Base-by-base conservation (phyloP, 2,329 filamentous ascomycete genomes). In the Fusarium kyushuense region DNA sequence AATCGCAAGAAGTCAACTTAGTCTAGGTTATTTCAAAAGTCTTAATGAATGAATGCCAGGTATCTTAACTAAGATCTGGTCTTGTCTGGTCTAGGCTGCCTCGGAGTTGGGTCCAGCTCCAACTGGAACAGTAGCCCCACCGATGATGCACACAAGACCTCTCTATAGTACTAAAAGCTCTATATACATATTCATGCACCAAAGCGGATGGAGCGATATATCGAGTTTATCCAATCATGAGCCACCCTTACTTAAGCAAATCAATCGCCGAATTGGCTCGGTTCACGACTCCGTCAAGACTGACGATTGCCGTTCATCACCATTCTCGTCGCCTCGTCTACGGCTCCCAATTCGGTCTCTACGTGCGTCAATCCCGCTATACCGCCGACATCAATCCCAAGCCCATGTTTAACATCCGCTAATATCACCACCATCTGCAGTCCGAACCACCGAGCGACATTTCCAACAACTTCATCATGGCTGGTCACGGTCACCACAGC, bases 161-260 rank as follows among this genome's bases (percentile, higher is more conserved):
- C 9, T 33, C 38, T 69, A 69, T 21, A 33, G 3, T 23, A 12
- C 5, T 33, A 8, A 1, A 10, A 8, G 9, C 6, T 2, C 8
- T 69, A 66, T 10, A 6, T n/a, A n/a, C 47, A 60, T 64, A 19
- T 14, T 0, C 12, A 57, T 58, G 46, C 23, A 45, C 6, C 13
- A 53, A 55, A 48, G 6, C 29, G 5, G 19, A 2, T 6, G 14
- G 51, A 42, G 1, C 13, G 16, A 6, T 7, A 36, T 64, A 41
- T 1, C 5, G n/a, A 0, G 0, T 1, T 0, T 3, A 23, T 3
- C 72, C 72, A 74, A 74, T 74, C 55, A 74, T 14, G 33, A 19
- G 7, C 23, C 8, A 2, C 1, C 25, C 43, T 74, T 74, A 74
- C 70, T 55, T 74, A 74, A 74, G 65, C 72, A 74, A 12, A 12